phyloP scores from a whole-genome alignment of 805 yeast genomes.

The Metschnikowia colocasiae region DNA sequence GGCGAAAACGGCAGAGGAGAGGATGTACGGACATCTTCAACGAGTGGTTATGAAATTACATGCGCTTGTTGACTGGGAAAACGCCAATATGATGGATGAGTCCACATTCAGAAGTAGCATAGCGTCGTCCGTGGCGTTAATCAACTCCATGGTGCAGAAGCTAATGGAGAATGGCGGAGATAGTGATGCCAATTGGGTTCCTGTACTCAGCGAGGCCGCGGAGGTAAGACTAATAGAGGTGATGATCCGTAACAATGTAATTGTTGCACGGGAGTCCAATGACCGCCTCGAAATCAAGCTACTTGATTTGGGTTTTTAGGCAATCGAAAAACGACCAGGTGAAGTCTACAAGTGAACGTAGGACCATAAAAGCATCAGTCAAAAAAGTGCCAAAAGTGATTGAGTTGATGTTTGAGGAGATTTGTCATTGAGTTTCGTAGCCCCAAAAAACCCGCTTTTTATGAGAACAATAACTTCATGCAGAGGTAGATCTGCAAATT shows the following conservation, averaged over 20 bases:
- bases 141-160: slow-evolving; percentile 11
- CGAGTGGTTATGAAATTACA: slow-evolving; percentile 20
- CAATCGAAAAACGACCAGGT: neutral
- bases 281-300: neutral
- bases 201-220: slow-evolving; percentile 8
- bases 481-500: neutral
- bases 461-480: neutral
- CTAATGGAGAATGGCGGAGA: slow-evolving; percentile 3
- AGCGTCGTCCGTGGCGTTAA: slow-evolving; percentile 9
- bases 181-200: slow-evolving; percentile 10
- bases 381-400: neutral
- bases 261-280: neutral
- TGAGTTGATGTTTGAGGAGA: neutral
- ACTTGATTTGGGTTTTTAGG: neutral
- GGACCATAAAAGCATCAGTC: neutral
- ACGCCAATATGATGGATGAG: slow-evolving; percentile 19
- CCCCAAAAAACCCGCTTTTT: neutral
- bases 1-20: slow-evolving; percentile 10
- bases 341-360: neutral
- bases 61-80: slow-evolving; percentile 23
- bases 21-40: slow-evolving; percentile 17
- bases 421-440: neutral
- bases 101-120: slow-evolving; percentile 14
- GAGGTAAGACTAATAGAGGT: slow-evolving; percentile 15
- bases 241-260: slow-evolving; percentile 16